These are phyloP conservation scores for Paracoccidioides lutzii DNA, from an alignment of 2,329 filamentous ascomycete species.

Conservation along the genomic window DNA sequence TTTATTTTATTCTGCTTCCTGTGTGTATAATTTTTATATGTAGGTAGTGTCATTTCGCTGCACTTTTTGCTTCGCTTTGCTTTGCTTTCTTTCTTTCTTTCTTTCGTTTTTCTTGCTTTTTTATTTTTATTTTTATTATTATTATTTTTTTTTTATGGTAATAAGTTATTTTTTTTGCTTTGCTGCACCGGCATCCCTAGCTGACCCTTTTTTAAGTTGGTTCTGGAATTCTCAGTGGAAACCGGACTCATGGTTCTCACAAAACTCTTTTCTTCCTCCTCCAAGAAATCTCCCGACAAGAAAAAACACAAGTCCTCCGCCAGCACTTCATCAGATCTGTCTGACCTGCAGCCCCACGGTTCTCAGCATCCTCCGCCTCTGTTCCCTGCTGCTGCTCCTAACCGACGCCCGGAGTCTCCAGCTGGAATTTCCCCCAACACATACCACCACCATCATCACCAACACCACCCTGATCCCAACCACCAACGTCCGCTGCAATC, in stretches of 20 bases:
- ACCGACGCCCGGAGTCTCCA: not conserved
- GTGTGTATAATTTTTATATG: constrained; percentile 6
- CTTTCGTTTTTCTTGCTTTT: constrained; percentile 6
- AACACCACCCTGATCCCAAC: not conserved
- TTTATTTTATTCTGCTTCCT: constrained; percentile 3
- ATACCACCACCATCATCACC: not conserved
- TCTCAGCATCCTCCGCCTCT: constrained; percentile 1
- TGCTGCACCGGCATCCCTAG: not conserved
- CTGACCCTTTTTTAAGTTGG: not conserved
- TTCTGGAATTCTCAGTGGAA: not conserved
- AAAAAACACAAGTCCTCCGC: constrained; percentile 13
- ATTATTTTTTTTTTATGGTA: constrained; percentile 3
- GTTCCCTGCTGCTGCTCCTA: constrained; percentile 1
- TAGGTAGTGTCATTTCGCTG: constrained; percentile 1
- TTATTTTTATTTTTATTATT: too few species aligned
- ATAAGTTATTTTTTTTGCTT: not conserved
- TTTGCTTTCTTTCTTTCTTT: constrained; percentile 11
- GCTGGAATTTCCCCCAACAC: not conserved
- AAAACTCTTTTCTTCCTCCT: constrained; percentile 27
- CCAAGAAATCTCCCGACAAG: constrained; percentile 13
- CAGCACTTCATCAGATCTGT: constrained; percentile 5
- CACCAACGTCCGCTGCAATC: not conserved
- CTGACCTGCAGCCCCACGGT: constrained; percentile 1
- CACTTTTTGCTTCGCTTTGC: constrained; percentile 4
- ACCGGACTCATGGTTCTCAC: constrained; percentile 22